Percentiles rank a stretch among this genome's conserved stretches.
Evolutionary conservation across 371 early-diverging fungal species (phyloP).

Genomic region (Actinomortierella ambigua): DNA sequence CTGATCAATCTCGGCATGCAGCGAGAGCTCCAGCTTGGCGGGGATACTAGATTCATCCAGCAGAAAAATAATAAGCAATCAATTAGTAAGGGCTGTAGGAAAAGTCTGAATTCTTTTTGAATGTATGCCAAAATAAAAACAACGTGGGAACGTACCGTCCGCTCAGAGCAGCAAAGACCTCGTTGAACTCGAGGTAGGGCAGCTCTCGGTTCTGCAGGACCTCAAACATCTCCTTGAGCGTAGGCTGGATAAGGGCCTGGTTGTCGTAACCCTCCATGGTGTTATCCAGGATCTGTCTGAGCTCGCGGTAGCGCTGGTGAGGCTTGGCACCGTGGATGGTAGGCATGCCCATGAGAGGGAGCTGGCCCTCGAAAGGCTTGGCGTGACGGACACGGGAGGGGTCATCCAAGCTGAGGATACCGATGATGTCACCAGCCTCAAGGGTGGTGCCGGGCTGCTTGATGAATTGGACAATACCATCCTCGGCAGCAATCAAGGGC

Average conservation of each 20-base stretch:
- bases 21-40: conserved; percentile 63
- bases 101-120: no score
- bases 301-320: conserved; percentile 80
- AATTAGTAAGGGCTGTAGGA: no score
- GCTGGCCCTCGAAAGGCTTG: conserved; percentile 84
- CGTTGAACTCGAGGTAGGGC: conserved; percentile 84
- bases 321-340: conserved; percentile 79
- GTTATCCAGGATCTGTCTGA: conserved; percentile 66
- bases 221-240: conserved; percentile 77
- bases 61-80: no score
- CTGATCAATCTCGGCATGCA: conserved; percentile 54
- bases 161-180: conserved; percentile 82
- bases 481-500: conserved; percentile 91
- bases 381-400: conserved; percentile 92
- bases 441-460: conserved; percentile 91
- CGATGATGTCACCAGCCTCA: conserved; percentile 92
- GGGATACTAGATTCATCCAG: conserved; percentile 80
- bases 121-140: no score
- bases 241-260: conserved; percentile 66
- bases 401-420: conserved; percentile 90
- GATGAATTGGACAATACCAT: conserved; percentile 88
- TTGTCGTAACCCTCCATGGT: conserved; percentile 92
- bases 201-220: conserved; percentile 79
- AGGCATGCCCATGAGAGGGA: conserved; percentile 80
- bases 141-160: conserved; percentile 60